Evolutionary conservation across 441 rosid species (phyloP), one percentile per base, ranked within the genome.

Genomic region (Oxalis stricta): DNA sequence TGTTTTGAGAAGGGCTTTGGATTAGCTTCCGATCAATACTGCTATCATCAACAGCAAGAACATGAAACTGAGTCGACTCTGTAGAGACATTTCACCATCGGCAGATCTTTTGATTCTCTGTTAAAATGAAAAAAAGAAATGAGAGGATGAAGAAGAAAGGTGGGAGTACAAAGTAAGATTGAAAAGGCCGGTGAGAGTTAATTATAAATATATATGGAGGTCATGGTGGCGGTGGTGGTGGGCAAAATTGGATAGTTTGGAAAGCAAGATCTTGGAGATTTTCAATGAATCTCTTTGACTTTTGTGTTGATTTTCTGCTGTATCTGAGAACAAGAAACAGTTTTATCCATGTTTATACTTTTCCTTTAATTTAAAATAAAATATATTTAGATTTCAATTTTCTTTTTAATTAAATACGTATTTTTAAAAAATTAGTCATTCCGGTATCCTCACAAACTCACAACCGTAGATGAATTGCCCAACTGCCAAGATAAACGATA

Each of bases 11-110:
- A 82, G 84, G n/a, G 38, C 62, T 59, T 63, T 78, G 82, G 18
- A 82, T 75, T 59, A 81, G 38, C 48, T 72, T 77, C 44, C 92
- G 46, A 37, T 81, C 86, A 15, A 75, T 59, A 6, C 69, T 4
- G 48, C 76, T 75, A 33, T 81, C 92, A 49, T 77, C 92, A 37
- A 81, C 83, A 33, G 92, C 92, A 13, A 76, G 75, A 56, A 80
- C 89, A 59, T 76, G 88, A 38, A 75, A 78, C 35, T 51, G 63
- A 30, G 72, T 6, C n/a, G n/a, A n/a, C 17, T 63, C 68, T 4
- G 64, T 11, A 22, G 66, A 66, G 69, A 69, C 55, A 30, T 39
- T 14, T 3, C 3, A 39, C 1, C 11, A 2, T 3, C 28, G 4
- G 28, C 28, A 24, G 5, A 3, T 24, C 4, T 24, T 24, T 4